These are phyloP conservation scores for Secale cereale DNA, from an alignment of 176 grass and related monocot species.

Conservation along the genomic window DNA sequence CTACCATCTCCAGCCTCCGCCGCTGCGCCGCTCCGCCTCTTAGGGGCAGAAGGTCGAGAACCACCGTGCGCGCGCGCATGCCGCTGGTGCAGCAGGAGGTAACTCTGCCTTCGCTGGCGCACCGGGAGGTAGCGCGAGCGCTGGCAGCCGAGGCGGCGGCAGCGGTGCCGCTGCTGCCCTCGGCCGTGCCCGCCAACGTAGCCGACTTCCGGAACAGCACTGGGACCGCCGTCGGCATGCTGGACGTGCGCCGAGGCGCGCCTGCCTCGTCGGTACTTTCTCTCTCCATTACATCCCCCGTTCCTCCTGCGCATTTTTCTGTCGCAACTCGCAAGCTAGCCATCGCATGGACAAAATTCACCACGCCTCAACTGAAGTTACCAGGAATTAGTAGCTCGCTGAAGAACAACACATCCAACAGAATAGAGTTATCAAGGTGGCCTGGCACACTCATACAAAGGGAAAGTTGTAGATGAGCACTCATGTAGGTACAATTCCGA, in stretches of 20 bases:
- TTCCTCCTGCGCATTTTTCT: background rate
- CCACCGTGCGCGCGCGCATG: constrained; percentile 14
- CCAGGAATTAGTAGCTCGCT: too few relatives aligned
- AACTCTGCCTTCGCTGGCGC: constrained; percentile 34
- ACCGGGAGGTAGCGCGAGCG: constrained; percentile 46
- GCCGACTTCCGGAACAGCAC: constrained; percentile 44
- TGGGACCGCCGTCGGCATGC: constrained; percentile 47
- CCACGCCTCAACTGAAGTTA: background rate
- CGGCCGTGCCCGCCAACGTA: constrained; percentile 58
- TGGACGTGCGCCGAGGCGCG: constrained; percentile 58
- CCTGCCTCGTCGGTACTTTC: constrained; percentile 45
- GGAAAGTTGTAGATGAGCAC: too few relatives aligned
- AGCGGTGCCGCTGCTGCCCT: constrained; percentile 47
- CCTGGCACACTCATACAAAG: background rate
- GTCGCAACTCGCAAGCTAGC: background rate
- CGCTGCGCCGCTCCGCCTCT: background rate
- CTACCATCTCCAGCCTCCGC: background rate
- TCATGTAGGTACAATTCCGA: too few relatives aligned
- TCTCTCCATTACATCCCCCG: background rate
- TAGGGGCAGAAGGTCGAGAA: constrained; percentile 12
- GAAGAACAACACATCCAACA: background rate
- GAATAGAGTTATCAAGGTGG: background rate
- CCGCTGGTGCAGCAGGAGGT: background rate
- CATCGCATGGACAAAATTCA: background rate
- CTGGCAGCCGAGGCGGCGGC: constrained; percentile 33